Evolutionary conservation across 2,329 filamentous ascomycete genomes (phyloP).

Genomic region (Nigrospora oryzae): DNA sequence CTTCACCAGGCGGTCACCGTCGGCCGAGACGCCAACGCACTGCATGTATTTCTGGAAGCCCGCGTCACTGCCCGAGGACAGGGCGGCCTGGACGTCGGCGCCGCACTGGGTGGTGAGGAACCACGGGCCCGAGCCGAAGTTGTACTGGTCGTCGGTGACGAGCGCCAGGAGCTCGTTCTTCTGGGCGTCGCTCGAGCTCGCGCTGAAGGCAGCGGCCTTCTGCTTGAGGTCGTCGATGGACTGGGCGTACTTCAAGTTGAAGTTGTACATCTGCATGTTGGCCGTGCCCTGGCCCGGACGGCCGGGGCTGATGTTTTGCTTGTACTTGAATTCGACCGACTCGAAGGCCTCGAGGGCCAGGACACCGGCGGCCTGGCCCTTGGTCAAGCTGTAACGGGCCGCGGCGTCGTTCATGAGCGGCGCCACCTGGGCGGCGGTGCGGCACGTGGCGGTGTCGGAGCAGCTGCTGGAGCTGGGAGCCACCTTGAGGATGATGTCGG

Average conservation of each 20-base stretch:
- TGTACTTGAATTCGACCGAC: conserved; percentile 61
- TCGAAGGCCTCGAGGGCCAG: conserved; percentile 66
- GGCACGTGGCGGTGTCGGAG: conserved; percentile 49
- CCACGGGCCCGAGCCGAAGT: conserved; percentile 46
- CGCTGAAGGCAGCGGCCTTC: conserved; percentile 19
- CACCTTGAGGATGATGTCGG: conserved; percentile 37
- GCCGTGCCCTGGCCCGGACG: conserved; percentile 61
- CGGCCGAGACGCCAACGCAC: conserved; percentile 32
- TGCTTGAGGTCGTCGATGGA: conserved; percentile 27
- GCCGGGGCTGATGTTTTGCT: conserved; percentile 53
- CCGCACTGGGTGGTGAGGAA: conserved; percentile 37
- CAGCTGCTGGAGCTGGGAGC: conserved; percentile 50
- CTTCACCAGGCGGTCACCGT: conserved; percentile 26
- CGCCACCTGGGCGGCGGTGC: conserved; percentile 54
- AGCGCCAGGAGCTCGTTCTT: conserved; percentile 33
- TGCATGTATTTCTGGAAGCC: conserved; percentile 37
- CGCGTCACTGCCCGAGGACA: conserved; percentile 27
- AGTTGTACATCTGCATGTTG: conserved; percentile 41
- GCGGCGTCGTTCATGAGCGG: conserved; percentile 35
- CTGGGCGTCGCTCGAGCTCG: conserved; percentile 16
- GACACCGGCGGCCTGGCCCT: conserved; percentile 58
- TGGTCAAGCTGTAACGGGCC: neutral
- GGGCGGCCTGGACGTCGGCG: conserved; percentile 17
- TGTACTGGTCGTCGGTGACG: conserved; percentile 38
- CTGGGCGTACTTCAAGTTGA: conserved; percentile 39